A percentile compares a stretch with the other conserved stretches of the same genome.
These are phyloP conservation scores for Komagataea norvegica DNA, from an alignment of 1,139 yeast genomes.

Conservation along the genomic window DNA sequence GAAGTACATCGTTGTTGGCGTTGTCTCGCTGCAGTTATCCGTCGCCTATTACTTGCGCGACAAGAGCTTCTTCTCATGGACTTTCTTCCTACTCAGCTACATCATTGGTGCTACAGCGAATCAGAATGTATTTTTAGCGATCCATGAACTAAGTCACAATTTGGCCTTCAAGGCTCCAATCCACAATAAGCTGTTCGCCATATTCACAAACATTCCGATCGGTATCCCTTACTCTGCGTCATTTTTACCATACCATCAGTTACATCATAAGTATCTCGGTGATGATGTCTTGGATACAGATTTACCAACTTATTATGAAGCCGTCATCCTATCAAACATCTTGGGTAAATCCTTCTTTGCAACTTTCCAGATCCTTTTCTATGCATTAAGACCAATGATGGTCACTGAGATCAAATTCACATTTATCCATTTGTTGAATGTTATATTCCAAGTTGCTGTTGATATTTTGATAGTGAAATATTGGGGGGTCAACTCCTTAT, in stretches of 20 bases:
- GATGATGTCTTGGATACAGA: slow-evolving; percentile 83
- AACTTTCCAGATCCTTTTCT: slow-evolving; percentile 81
- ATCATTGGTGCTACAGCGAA: slow-evolving; percentile 80
- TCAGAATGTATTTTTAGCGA: slow-evolving; percentile 80
- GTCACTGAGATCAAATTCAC: slow-evolving; percentile 73
- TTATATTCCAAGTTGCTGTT: slow-evolving; percentile 52
- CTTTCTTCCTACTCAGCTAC: slow-evolving; percentile 63
- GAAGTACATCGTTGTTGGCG: slow-evolving; percentile 64
- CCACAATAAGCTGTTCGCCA: slow-evolving; percentile 72
- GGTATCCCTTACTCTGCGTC: slow-evolving; percentile 90
- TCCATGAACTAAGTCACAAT: slow-evolving; percentile 85
- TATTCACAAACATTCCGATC: slow-evolving; percentile 76
- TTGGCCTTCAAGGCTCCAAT: slow-evolving; percentile 77
- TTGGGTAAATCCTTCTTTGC: slow-evolving; percentile 90
- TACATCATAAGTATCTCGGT: slow-evolving; percentile 90
- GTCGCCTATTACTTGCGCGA: slow-evolving; percentile 58
- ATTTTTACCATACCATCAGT: slow-evolving; percentile 85
- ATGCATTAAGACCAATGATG: slow-evolving; percentile 87
- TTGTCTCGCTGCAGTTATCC: slow-evolving; percentile 59
- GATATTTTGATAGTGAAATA: slow-evolving; percentile 51
- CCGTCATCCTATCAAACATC: slow-evolving; percentile 64
- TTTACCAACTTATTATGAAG: slow-evolving; percentile 77
- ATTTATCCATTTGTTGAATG: slow-evolving; percentile 65
- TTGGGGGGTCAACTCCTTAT: slow-evolving; percentile 63
- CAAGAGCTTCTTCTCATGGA: slow-evolving; percentile 48